A percentile compares a stretch with the other conserved stretches of the same genome.
phyloP scores from a whole-genome alignment of 2,329 filamentous ascomycete genomes.

The Pseudogymnoascus sp. region DNA sequence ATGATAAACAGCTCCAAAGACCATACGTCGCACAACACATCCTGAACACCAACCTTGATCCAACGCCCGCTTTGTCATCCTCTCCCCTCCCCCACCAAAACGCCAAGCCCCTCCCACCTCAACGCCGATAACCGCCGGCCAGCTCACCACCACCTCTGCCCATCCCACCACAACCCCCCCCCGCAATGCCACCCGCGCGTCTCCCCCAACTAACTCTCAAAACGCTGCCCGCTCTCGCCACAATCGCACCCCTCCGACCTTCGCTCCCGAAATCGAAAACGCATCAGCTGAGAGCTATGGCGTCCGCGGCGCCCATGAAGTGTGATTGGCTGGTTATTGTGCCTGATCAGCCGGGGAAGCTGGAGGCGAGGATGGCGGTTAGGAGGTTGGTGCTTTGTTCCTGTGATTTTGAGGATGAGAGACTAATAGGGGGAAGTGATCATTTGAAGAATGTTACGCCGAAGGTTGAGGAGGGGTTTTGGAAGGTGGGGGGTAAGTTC shows the following conservation, averaged over 20 bases:
- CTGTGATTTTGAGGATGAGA: not conserved
- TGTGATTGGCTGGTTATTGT: conserved; percentile 62
- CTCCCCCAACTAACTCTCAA: conserved; percentile 3
- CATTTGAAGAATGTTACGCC: conserved; percentile 39
- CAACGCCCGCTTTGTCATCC: not conserved
- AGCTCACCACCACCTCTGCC: not conserved
- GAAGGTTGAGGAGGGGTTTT: conserved; percentile 43
- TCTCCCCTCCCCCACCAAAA: not conserved
- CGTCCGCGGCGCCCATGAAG: conserved; percentile 25
- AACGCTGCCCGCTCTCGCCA: not conserved
- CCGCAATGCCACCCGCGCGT: conserved; percentile 3
- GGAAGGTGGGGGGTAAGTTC: conserved; percentile 55
- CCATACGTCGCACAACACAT: not conserved
- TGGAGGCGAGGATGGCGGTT: conserved; percentile 53
- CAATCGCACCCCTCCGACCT: not conserved
- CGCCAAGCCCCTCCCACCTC: not conserved
- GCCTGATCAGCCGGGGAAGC: conserved; percentile 53
- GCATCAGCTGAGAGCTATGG: conserved; percentile 8
- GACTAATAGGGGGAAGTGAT: conserved; percentile 14
- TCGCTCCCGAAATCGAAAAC: not conserved
- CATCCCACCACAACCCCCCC: not conserved
- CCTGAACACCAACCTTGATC: not conserved
- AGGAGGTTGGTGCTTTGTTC: conserved; percentile 39
- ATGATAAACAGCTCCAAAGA: not conserved
- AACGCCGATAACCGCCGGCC: not conserved